Percentiles rank a stretch among this genome's conserved stretches.
phyloP scores from a whole-genome alignment of 2,329 filamentous ascomycete genomes.

The Polychaeton citri region DNA sequence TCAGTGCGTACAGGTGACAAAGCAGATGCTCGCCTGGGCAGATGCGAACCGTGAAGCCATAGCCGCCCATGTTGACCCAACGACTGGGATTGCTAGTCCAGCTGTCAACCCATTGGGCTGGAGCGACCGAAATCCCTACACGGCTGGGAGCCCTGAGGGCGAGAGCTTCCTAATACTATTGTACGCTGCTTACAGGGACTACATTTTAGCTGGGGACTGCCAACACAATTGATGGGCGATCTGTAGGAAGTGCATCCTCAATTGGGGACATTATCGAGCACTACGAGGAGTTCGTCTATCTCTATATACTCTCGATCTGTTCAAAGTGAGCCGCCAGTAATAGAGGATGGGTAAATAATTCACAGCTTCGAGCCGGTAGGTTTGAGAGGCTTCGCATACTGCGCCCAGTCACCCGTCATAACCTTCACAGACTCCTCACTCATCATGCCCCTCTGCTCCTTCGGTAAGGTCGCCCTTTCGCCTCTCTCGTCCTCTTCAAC shows the following conservation, averaged over 20 bases:
- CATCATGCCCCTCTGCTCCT: slow-evolving; percentile 15
- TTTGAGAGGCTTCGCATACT: too few relatives aligned
- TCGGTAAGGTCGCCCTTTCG: slow-evolving; percentile 16
- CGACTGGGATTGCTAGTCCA: slow-evolving; percentile 25
- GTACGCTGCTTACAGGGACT: slow-evolving; percentile 31
- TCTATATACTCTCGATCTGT: too few relatives aligned
- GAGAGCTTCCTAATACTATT: slow-evolving; percentile 32
- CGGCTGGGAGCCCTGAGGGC: slow-evolving; percentile 26
- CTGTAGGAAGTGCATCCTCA: too few relatives aligned
- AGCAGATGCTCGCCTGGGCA: slow-evolving; percentile 29
- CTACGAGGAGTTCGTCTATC: too few relatives aligned
- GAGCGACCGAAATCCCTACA: slow-evolving; percentile 18
- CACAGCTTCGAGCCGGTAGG: too few relatives aligned
- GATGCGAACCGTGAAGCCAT: slow-evolving; percentile 26
- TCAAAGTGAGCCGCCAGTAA: too few relatives aligned
- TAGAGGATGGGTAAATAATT: too few relatives aligned
- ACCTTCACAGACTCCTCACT: slow-evolving; percentile 14
- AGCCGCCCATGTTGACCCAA: slow-evolving; percentile 21
- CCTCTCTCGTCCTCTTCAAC: slow-evolving; percentile 14
- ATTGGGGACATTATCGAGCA: too few relatives aligned
- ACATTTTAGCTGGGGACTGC: too few relatives aligned
- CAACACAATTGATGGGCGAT: too few relatives aligned
- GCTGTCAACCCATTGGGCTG: slow-evolving; percentile 31
- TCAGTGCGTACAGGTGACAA: slow-evolving; percentile 4
- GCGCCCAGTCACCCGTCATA: slow-evolving; percentile 13